Percentiles rank a stretch among this genome's conserved stretches.
Evolutionary conservation across 1,284 basidiomycete genomes (phyloP).

Genomic region (Rhodotorula sp.): DNA sequence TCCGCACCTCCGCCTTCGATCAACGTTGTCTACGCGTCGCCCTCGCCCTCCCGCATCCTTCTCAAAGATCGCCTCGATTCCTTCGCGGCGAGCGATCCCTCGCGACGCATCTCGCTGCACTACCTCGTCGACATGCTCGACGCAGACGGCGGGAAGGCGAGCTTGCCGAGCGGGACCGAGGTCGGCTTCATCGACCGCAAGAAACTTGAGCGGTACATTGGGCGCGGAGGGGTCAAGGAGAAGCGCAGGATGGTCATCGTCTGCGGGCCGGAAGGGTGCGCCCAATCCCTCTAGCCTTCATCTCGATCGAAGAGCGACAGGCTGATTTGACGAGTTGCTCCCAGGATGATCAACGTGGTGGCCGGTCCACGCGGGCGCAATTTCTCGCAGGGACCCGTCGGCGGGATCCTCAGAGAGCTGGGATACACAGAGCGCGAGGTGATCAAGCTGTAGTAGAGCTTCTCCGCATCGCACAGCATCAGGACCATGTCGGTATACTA

Average conservation of each 20-base stretch:
- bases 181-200: slow-evolving; percentile 61
- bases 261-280: slow-evolving; percentile 70
- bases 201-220: slow-evolving; percentile 56
- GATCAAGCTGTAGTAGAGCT: slow-evolving; percentile 61
- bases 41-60: slow-evolving; percentile 63
- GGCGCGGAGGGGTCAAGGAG: slow-evolving; percentile 24
- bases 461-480: not conserved
- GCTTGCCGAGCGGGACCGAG: slow-evolving; percentile 45
- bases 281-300: not conserved
- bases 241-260: slow-evolving; percentile 50
- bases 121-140: slow-evolving; percentile 64
- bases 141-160: not conserved
- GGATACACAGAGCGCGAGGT: slow-evolving; percentile 66
- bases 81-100: slow-evolving; percentile 57
- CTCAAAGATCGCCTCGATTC: slow-evolving; percentile 61
- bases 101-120: slow-evolving; percentile 58
- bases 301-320: slow-evolving; percentile 12
- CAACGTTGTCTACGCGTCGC: slow-evolving; percentile 69
- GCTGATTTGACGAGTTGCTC: not conserved
- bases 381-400: slow-evolving; percentile 69
- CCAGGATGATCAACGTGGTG: slow-evolving; percentile 70
- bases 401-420: slow-evolving; percentile 66
- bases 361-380: slow-evolving; percentile 74
- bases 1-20: slow-evolving; percentile 49
- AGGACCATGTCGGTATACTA: not conserved